These are phyloP conservation scores for Trichoderma sp. DNA, from an alignment of 2,329 filamentous ascomycete species.

Conservation along the genomic window DNA sequence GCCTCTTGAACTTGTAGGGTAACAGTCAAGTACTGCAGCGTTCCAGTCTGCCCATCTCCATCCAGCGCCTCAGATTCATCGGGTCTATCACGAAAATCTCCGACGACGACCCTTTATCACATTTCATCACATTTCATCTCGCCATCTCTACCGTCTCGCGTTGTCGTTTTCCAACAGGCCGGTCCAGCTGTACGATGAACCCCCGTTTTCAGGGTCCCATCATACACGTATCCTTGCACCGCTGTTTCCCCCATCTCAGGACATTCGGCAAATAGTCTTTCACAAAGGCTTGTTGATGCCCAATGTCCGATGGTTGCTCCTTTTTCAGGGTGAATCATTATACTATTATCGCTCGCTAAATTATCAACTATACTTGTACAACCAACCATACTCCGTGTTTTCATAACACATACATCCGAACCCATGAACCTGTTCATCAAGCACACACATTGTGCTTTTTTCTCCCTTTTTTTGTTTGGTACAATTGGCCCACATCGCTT, in stretches of 20 bases:
- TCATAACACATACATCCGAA: background rate
- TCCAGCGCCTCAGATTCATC: background rate
- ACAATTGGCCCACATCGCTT: background rate
- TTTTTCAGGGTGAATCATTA: background rate
- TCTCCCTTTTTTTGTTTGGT: background rate
- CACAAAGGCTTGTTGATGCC: background rate
- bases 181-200: background rate
- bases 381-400: slow-evolving; percentile 3
- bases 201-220: background rate
- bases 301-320: background rate
- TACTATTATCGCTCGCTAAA: slow-evolving; percentile 6
- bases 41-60: background rate
- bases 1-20: background rate
- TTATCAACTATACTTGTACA: slow-evolving; percentile 8
- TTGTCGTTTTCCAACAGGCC: background rate
- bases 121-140: background rate
- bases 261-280: background rate
- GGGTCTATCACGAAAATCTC: background rate
- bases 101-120: background rate
- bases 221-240: slow-evolving; percentile 8
- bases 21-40: background rate
- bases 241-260: background rate
- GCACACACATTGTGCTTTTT: background rate
- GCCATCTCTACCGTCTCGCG: background rate
- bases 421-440: background rate